Base-by-base conservation (phyloP, 108 stramenopile species). In the Fragilaria crotonensis region DNA sequence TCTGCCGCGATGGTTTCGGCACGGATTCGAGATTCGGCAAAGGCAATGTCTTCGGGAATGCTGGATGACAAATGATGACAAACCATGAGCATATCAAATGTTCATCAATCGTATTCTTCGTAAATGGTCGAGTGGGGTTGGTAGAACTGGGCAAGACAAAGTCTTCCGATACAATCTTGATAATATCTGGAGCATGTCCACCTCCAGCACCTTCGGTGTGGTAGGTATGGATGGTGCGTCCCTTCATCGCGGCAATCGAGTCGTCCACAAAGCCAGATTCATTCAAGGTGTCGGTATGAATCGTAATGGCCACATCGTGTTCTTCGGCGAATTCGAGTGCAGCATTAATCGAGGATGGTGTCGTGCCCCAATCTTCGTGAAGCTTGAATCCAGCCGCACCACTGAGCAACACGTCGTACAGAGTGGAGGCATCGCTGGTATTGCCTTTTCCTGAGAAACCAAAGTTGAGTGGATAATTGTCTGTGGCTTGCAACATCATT, bases 11-110 rank as follows among this genome's bases (percentile, higher is more conserved):
- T 97, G 23, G 97, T 98, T 76, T 98, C 96, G 25, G 91, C 92
- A 32, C 97, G 84, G 74, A 97, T 97, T 14, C 97, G 83, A 33
- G 89, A 86, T 67, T 96, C 97, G 48, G 95, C 95, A 77, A 96
- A 95, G 5, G 97, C 95, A 29, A 98, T 90, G 68, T 98, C 97
- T 62, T 98, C 97, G 5, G 93, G 93, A 57, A 98, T 92, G 48
- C 70, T 62, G 29, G 81, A 63, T 63, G 94, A 93, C 33, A 96
- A 71, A 60, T 96, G 95, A 57, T 96, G 95, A 62, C 95, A 95
- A 27, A 95, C 96, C 96, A 98, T 96, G 60, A 98, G 86, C 97
- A 98, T 98, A 69, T 98, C 97, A 98, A 73, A 69, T 98, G 97
- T 67, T 98, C 97, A 59, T 97, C 97, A 62, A 98, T 93, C 33